A percentile compares a stretch with the other conserved stretches of the same genome.
Conservation (phyloP, 2,329 filamentous ascomycete species). For the Epicoccum nigrum region DNA sequence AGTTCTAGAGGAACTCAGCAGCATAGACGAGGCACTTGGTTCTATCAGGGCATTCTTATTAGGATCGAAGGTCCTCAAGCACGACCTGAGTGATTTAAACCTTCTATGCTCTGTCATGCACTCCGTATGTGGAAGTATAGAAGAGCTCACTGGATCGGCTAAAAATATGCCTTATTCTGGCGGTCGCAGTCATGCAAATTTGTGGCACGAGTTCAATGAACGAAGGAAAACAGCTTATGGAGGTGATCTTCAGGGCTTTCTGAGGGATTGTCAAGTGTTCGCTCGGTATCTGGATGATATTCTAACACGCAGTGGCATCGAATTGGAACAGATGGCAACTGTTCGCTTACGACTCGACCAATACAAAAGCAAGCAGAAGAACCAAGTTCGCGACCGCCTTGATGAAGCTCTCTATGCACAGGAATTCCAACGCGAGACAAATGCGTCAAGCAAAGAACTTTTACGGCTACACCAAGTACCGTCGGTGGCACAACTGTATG, state of each 20-base stretch:
- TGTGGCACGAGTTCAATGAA: constrained; percentile 37
- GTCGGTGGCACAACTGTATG: constrained; percentile 37
- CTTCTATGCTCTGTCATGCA: constrained; percentile 35
- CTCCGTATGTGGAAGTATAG: constrained; percentile 28
- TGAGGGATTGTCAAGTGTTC: constrained; percentile 35
- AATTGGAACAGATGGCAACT: constrained; percentile 27
- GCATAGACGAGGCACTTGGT: constrained; percentile 21
- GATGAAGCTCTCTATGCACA: constrained; percentile 36
- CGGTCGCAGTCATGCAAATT: constrained; percentile 5
- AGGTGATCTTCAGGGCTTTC: constrained; percentile 21
- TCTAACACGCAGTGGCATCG: constrained; percentile 18
- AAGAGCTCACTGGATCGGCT: constrained; percentile 26
- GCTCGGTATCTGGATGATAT: constrained; percentile 26
- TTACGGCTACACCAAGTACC: constrained; percentile 35
- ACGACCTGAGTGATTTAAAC: constrained; percentile 23
- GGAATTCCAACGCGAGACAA: constrained; percentile 28
- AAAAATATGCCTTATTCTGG: constrained; percentile 6
- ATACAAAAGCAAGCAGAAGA: constrained; percentile 29
- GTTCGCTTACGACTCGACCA: constrained; percentile 28
- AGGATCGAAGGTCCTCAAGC: constrained; percentile 12
- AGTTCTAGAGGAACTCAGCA: constrained; percentile 23
- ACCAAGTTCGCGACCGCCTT: constrained; percentile 20
- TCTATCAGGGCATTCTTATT: constrained; percentile 24
- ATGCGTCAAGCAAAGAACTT: constrained; percentile 15
- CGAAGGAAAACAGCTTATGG: constrained; percentile 27